Evolutionary conservation across 768 basidiomycete species (phyloP), one percentile per base, ranked within the genome.

Genomic region (Arthromyces matolae): DNA sequence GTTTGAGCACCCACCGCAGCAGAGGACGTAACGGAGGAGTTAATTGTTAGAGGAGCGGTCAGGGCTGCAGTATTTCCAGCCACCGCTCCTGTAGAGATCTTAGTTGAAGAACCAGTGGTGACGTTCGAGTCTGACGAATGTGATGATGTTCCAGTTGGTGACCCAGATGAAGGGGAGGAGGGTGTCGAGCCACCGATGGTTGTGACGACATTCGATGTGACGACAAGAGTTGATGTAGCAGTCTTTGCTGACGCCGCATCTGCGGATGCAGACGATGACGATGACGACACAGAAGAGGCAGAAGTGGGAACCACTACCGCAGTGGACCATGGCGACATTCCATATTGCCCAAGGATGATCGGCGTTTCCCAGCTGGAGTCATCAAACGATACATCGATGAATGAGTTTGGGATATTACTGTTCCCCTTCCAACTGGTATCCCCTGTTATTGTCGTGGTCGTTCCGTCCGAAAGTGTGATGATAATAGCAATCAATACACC

Each of bases 321-420:
- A 14, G 32, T 33, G 16, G 14, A 31, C 42, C 42, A 42, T 6
- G 42, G 42, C 19, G 14, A 13, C 42, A 32, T n/a, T 8, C 42
- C 42, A 42, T 42, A 42, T 16, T 16, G 7, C 6, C 40, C 40
- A 28, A 42, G 40, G 12, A 28, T 1, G 12, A 28, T 28, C 5
- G 40, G 40, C 16, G 16, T 18, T 42, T 45, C 23, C 42, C 29
- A 49, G 13, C 35, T 23, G 7, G 49, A 50, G 34, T 50, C 49
- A 24, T 50, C 49, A 12, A 43, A 32, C 7, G 42, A 23, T 3
- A 36, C 31, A 14, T 6, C 8, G n/a, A 38, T 28, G 24, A 50
- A 50, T 16, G 38, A 18, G 7, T 18, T n/a, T 4, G 42, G 42
- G 14, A 50, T 39, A 4, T 18, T n/a, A n/a, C 33, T 44, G n/a